These are phyloP conservation scores for Protea cynaroides DNA, from an alignment of 164 flowering plant genomes.

Conservation along the genomic window DNA sequence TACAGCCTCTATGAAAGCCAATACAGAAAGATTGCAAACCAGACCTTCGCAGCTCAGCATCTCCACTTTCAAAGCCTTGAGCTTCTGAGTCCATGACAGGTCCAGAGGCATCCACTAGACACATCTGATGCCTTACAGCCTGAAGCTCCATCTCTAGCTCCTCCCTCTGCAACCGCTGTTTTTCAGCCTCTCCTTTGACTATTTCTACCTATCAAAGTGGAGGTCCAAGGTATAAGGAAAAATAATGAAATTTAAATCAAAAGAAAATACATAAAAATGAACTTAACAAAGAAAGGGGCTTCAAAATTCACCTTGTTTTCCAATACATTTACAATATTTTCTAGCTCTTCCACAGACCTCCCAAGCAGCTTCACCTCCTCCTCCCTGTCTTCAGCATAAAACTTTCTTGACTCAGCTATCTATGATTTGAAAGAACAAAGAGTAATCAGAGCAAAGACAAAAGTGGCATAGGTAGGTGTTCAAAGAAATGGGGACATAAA, in stretches of 20 bases:
- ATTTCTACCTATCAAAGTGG: too few species aligned
- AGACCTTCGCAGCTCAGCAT: slow-evolving; percentile 59
- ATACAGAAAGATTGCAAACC: not conserved
- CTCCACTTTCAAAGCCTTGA: slow-evolving; percentile 36
- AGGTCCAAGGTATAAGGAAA: too few species aligned
- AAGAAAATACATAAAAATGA: too few species aligned
- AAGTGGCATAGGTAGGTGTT: not conserved
- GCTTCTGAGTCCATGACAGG: slow-evolving; percentile 8
- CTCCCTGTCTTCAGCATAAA: slow-evolving; percentile 75
- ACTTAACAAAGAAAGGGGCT: too few species aligned
- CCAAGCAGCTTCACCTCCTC: slow-evolving; percentile 83
- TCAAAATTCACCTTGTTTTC: too few species aligned
- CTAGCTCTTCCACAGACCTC: slow-evolving; percentile 90
- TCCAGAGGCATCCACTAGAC: slow-evolving; percentile 9
- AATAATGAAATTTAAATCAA: too few species aligned
- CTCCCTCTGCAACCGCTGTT: too few species aligned
- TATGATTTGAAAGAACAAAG: slow-evolving; percentile 18
- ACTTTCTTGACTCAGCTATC: slow-evolving; percentile 63
- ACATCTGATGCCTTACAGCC: slow-evolving; percentile 58
- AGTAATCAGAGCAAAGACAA: slow-evolving; percentile 6
- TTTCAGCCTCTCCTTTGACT: too few species aligned
- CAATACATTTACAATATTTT: slow-evolving; percentile 11
- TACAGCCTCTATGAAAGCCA: not conserved
- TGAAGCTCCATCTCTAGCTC: slow-evolving; percentile 13
- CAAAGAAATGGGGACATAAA: not conserved